These are phyloP conservation scores for Trifolium pratense DNA, from an alignment of 306 rosid species.

Conservation along the genomic window DNA sequence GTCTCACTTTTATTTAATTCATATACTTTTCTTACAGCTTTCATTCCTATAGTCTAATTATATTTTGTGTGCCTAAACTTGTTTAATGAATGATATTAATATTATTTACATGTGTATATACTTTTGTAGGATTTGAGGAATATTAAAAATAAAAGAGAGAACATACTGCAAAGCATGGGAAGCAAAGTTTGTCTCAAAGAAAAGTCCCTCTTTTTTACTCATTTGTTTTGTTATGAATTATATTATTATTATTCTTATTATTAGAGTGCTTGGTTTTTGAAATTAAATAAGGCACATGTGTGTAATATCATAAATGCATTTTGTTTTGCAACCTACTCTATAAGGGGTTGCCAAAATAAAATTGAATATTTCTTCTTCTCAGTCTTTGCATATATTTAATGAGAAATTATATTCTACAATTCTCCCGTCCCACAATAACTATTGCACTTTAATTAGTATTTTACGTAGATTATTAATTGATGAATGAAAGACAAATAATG, in stretches of 20 bases:
- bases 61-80: background rate
- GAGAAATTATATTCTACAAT: background rate
- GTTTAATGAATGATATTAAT: constrained; percentile 1
- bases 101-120: background rate
- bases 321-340: background rate
- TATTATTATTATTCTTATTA: background rate
- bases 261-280: background rate
- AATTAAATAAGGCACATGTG: background rate
- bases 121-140: constrained; percentile 49
- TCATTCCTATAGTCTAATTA: too few relatives aligned
- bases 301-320: background rate
- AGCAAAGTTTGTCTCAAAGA: constrained; percentile 42
- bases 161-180: constrained; percentile 42
- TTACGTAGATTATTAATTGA: too few relatives aligned
- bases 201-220: constrained; percentile 2
- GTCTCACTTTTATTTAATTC: background rate
- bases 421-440: too few relatives aligned
- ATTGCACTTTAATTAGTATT: too few relatives aligned
- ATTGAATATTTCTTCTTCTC: background rate
- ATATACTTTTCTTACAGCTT: background rate
- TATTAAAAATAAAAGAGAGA: constrained; percentile 52
- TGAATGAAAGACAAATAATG: too few relatives aligned
- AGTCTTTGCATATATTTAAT: background rate
- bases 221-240: constrained; percentile 17
- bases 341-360: background rate